Percentiles rank a stretch among this genome's conserved stretches.
Evolutionary conservation across 1,284 basidiomycete genomes (phyloP).

Genomic region (Anthracocystis setariae): DNA sequence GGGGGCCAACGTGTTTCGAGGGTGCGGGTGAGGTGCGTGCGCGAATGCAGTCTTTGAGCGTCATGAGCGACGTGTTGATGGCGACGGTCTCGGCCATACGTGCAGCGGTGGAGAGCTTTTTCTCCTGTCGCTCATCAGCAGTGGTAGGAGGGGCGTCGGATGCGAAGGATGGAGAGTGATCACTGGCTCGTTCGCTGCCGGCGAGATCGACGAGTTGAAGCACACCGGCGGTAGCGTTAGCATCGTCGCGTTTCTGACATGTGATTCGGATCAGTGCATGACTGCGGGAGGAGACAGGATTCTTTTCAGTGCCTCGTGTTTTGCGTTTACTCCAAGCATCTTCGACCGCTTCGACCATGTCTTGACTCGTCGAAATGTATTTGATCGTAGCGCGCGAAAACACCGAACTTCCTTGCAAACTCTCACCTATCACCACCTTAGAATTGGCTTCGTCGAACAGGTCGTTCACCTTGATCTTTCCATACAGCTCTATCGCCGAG

Average conservation of each 20-base stretch:
- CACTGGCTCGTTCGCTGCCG: constrained; percentile 20
- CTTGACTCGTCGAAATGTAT: neutral
- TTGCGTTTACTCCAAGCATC: constrained; percentile 18
- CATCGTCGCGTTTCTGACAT: constrained; percentile 5
- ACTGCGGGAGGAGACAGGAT: constrained; percentile 9
- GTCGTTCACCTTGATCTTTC: constrained; percentile 31
- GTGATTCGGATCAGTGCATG: constrained; percentile 32
- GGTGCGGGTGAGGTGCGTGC: constrained; percentile 10
- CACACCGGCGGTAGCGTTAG: constrained; percentile 26
- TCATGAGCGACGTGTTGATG: constrained; percentile 43
- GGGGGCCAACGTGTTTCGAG: neutral
- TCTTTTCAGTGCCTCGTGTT: constrained; percentile 32
- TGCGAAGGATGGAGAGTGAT: constrained; percentile 6
- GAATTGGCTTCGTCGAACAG: constrained; percentile 21
- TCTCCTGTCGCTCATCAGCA: neutral
- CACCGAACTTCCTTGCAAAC: constrained; percentile 13
- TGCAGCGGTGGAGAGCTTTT: neutral
- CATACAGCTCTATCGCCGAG: constrained; percentile 30
- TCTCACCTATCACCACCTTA: constrained; percentile 19
- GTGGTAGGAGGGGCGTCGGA: neutral
- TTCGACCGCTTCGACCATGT: constrained; percentile 17
- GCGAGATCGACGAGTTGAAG: constrained; percentile 37
- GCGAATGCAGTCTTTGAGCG: constrained; percentile 31
- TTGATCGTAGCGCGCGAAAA: constrained; percentile 19
- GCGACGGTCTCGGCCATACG: constrained; percentile 35